Percentiles rank a stretch among this genome's conserved stretches.
These are phyloP conservation scores for Wickerhamomyces bovis DNA, from an alignment of 805 yeast genomes.

Conservation along the genomic window DNA sequence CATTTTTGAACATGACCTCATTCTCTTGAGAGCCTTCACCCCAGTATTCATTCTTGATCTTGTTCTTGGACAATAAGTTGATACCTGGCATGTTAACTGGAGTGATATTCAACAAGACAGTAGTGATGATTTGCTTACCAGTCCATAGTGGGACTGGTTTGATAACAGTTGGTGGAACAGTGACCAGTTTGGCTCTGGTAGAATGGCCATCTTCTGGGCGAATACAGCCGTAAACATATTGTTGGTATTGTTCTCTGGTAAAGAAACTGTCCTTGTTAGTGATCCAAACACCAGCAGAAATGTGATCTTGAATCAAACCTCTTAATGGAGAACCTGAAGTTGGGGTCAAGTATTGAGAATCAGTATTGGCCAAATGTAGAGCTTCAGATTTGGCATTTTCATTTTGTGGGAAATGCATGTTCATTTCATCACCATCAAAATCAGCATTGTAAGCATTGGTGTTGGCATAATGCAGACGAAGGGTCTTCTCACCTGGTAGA, in stretches of 20 bases:
- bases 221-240: slow-evolving; percentile 85
- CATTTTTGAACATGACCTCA: slow-evolving; percentile 77
- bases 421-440: slow-evolving; percentile 99
- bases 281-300: slow-evolving; percentile 98
- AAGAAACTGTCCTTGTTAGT: slow-evolving; percentile 90
- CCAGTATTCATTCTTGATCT: slow-evolving; percentile 94
- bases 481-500: slow-evolving; percentile 93
- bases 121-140: slow-evolving; percentile 93
- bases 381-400: slow-evolving; percentile 98
- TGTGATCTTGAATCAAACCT: slow-evolving; percentile 98
- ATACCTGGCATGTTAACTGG: slow-evolving; percentile 89
- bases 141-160: slow-evolving; percentile 95
- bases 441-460: slow-evolving; percentile 99
- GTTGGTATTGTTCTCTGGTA: slow-evolving; percentile 88
- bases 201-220: slow-evolving; percentile 98
- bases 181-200: slow-evolving; percentile 55
- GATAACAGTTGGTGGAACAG: slow-evolving; percentile 83
- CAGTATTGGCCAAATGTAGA: slow-evolving; percentile 89
- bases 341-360: slow-evolving; percentile 95
- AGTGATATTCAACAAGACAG: slow-evolving; percentile 82
- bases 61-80: slow-evolving; percentile 76
- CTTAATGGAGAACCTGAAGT: slow-evolving; percentile 97
- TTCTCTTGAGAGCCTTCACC: slow-evolving; percentile 79
- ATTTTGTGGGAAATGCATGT: slow-evolving; percentile 98
- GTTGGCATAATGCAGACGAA: slow-evolving; percentile 95